Evolutionary conservation across 768 basidiomycete genomes (phyloP).

Genomic region (Serendipita sp.): DNA sequence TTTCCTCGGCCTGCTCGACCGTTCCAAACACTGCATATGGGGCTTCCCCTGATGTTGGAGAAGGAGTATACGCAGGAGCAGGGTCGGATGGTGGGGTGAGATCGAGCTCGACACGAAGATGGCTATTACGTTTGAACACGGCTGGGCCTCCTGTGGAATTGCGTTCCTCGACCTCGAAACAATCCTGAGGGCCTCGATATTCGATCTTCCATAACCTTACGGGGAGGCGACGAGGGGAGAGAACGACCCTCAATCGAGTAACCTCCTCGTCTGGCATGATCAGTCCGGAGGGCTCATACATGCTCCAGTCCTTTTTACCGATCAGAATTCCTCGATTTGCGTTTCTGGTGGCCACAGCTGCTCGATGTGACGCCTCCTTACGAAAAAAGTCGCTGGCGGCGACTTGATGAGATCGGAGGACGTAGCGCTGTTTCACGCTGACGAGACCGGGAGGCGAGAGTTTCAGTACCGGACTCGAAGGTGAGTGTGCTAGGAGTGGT

Average conservation of each 20-base stretch:
- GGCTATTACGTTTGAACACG: not conserved
- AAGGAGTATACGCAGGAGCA: not conserved
- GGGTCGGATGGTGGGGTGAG: not conserved
- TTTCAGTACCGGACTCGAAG: not conserved
- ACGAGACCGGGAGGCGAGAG: not conserved
- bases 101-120: not conserved
- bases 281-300: not conserved
- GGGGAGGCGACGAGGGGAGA: not conserved
- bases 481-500: not conserved
- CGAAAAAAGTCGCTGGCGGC: slow-evolving; percentile 3
- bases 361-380: slow-evolving; percentile 2
- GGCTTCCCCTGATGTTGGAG: not conserved
- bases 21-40: not conserved
- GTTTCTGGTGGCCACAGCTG: slow-evolving; percentile 5
- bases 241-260: not conserved
- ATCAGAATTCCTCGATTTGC: not conserved
- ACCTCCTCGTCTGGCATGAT: slow-evolving; percentile 5
- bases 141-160: not conserved
- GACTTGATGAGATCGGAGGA: not conserved
- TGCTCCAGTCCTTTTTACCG: not conserved
- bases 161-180: not conserved
- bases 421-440: not conserved
- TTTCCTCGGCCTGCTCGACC: not conserved
- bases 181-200: not conserved
- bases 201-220: slow-evolving; percentile 1